Conservation (phyloP, 805 yeast species). For the Jamesozyma rosinii region DNA sequence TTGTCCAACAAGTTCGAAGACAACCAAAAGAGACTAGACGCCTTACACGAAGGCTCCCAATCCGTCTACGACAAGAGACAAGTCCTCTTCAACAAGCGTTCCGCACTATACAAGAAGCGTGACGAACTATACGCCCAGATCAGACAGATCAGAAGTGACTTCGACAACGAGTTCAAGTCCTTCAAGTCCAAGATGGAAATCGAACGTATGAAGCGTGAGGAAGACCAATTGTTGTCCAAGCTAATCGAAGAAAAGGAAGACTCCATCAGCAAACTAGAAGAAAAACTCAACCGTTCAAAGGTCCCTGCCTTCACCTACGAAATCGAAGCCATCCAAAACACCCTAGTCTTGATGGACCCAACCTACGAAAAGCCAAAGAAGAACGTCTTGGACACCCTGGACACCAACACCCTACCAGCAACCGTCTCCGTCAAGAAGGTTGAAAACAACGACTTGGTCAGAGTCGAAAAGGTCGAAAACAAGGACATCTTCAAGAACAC, state of each 20-base stretch:
- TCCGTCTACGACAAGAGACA: constrained; percentile 58
- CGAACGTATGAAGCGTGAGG: constrained; percentile 62
- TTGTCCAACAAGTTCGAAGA: constrained; percentile 59
- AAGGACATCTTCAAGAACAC: constrained; percentile 40
- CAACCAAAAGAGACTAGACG: constrained; percentile 61
- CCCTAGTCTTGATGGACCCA: constrained; percentile 72
- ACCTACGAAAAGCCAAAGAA: constrained; percentile 51
- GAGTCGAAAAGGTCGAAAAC: constrained; percentile 47
- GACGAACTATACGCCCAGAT: constrained; percentile 60
- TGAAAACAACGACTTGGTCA: constrained; percentile 50
- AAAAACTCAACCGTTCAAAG: constrained; percentile 57
- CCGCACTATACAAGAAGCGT: constrained; percentile 54
- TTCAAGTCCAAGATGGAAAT: constrained; percentile 60
- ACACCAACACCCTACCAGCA: constrained; percentile 23
- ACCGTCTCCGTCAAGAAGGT: constrained; percentile 43
- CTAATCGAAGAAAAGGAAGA: constrained; percentile 41
- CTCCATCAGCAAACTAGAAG: constrained; percentile 54
- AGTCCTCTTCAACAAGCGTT: constrained; percentile 53
- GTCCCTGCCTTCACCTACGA: constrained; percentile 82
- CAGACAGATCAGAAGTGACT: constrained; percentile 61
- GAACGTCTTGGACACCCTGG: constrained; percentile 25
- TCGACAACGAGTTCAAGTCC: constrained; percentile 63
- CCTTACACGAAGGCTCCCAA: constrained; percentile 51
- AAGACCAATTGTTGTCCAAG: constrained; percentile 42
- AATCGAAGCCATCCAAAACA: constrained; percentile 62